Evolutionary conservation across 306 rosid species (phyloP), one percentile per base, ranked within the genome.

Genomic region (Echinosophora koreensis): DNA sequence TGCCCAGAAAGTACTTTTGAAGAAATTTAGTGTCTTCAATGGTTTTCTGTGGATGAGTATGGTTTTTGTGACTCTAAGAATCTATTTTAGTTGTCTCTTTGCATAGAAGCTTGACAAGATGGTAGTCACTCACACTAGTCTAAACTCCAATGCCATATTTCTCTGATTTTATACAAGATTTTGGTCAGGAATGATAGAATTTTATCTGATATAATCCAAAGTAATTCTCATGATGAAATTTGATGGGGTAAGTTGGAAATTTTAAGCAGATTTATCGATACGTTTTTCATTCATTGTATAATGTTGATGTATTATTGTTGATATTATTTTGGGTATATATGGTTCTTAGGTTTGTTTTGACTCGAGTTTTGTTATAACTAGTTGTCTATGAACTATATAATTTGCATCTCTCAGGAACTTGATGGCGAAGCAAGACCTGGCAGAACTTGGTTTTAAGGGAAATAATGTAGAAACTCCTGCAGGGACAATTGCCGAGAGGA

Each of bases 391-490:
- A 66, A 68, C 64, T 73, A 62, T 64, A 63, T 28, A 8, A 80
- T 67, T 78, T 68, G 70, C 74, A 62, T 77, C 49, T 86, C 67
- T 75, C 89, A 95, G 97, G 91, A 95, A 95, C 84, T 88, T 92
- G 86, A 95, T 95, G 99, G 99, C 99, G 38, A 92, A 92, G 69
- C 99, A 95, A 82, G 97, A 92, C 88, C 80, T 95, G 90, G 76
- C 89, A 13, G 97, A 95, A 83, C 97, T 95, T 71, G 99, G 99
- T 78, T 95, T 95, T 73, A 86, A 77, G 80, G 79, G 13, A 71
- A 55, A 12, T 56, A 80, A 50, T 55, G 80, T 28, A 64, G 82
- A 72, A 81, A 42, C 84, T 67, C 74, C 71, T 56, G 74, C 50
- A 30, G 91, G 73, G 58, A 78, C 73, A 56, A 73, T 32, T 34